Evolutionary conservation across 352 stramenopile genomes (phyloP), one percentile per base, ranked within the genome.

Genomic region (Phytophthora constricta): DNA sequence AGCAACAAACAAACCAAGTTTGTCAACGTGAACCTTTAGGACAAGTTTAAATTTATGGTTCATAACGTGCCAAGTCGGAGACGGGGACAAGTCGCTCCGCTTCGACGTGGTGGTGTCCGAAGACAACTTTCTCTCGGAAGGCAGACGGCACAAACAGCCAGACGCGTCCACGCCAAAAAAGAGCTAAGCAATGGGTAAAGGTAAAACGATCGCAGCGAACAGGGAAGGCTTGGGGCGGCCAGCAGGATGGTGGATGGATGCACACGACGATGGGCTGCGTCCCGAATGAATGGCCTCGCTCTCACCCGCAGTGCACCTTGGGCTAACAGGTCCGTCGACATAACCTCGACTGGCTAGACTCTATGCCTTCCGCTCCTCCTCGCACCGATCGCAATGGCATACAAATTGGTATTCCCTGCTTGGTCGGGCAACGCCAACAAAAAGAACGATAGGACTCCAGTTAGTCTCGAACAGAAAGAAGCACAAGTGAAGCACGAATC

Each of bases 361-460:
- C 74, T 83, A 90, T 41, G 82, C 80, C 47, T 84, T 73, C 31
- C 80, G 74, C 55, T 92, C 84, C 28, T 86, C 77, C 50, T 89
- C 69, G 58, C 86, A 94, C 9, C 82, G 75, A 17, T 72, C 68
- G 60, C 86, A 94, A 60, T 82, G 59, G 68, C 86, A 94, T 48
- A 81, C 72, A 72, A 94, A 94, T 57, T 93, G 83, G 60, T 94
- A 94, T 71, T 94, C 86, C 33, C 82, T 91, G 52, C 59, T 71
- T 61, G 54, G 45, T 54, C 41, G 49, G 50, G 39, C 57, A 60
- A 65, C 27, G 25, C 31, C 51, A 63, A 52, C 13, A 47, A 3
- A 65, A 31, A 63, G 33, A 57, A 58, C 59, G 33, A 52, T 31
- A 33, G 46, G 23, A 64, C 53, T 65, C 48, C 19, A 33, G 53